phyloP scores from a whole-genome alignment of 331 rosid genomes.

The Acacia pycnantha region DNA sequence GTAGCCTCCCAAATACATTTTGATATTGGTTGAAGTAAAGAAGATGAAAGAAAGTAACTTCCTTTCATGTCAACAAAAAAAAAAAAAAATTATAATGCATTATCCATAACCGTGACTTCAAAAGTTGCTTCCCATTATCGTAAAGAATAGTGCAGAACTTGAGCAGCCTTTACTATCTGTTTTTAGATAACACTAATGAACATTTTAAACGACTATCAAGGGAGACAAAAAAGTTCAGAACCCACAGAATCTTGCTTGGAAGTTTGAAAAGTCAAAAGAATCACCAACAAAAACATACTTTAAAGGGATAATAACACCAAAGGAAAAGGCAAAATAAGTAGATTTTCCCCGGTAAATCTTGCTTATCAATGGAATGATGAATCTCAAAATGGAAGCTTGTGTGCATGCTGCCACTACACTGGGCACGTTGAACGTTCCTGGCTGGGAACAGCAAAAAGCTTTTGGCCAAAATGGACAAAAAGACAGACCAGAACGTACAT shows the following conservation, averaged over 20 bases:
- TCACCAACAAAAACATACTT: neutral
- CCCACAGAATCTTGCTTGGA: neutral
- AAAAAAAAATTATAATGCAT: too few relatives aligned
- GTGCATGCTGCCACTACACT: neutral
- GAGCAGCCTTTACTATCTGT: neutral
- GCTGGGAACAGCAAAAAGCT: neutral
- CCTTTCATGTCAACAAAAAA: too few relatives aligned
- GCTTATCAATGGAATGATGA: neutral
- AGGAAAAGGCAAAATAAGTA: neutral
- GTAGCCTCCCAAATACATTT: too few relatives aligned
- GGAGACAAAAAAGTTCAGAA: neutral
- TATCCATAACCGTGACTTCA: neutral
- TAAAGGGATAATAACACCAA: neutral
- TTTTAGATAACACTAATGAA: neutral
- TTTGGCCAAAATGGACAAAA: neutral
- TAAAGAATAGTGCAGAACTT: neutral
- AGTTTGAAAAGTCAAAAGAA: neutral
- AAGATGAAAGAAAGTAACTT: too few relatives aligned
- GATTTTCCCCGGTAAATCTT: neutral
- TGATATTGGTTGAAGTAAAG: too few relatives aligned
- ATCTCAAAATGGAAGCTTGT: neutral
- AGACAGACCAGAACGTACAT: neutral
- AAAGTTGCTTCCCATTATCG: neutral
- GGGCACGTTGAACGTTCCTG: neutral
- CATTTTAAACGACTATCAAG: neutral